A percentile compares a stretch with the other conserved stretches of the same genome.
phyloP scores from a whole-genome alignment of 2,329 filamentous ascomycete genomes.

The Fusarium albidum region DNA sequence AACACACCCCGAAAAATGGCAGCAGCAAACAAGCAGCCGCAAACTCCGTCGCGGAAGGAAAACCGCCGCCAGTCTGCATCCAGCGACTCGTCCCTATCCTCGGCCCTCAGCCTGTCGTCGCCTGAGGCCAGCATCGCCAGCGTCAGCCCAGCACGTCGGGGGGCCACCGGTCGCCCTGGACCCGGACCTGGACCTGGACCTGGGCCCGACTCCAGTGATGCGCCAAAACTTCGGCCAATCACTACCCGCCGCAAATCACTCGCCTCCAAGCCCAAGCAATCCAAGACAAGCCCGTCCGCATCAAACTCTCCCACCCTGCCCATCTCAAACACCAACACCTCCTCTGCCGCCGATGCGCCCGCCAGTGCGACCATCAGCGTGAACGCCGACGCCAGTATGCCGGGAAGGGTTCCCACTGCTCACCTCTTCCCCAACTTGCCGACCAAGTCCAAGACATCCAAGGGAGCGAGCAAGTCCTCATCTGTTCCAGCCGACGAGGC shows the following conservation, averaged over 20 bases:
- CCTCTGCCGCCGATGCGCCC: slow-evolving; percentile 32
- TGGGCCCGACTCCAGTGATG: slow-evolving; percentile 45
- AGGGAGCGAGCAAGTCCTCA: slow-evolving; percentile 41
- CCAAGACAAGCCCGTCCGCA: slow-evolving; percentile 48
- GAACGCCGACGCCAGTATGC: slow-evolving; percentile 49
- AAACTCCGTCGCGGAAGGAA: slow-evolving; percentile 49
- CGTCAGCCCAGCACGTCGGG: slow-evolving; percentile 42
- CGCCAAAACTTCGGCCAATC: slow-evolving; percentile 51
- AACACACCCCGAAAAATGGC: slow-evolving; percentile 40
- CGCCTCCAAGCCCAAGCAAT: slow-evolving; percentile 47
- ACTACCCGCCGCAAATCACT: slow-evolving; percentile 50
- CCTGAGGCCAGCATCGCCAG: slow-evolving; percentile 45
- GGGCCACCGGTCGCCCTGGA: slow-evolving; percentile 34
- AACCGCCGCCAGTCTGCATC: slow-evolving; percentile 48
- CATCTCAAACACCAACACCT: slow-evolving; percentile 24
- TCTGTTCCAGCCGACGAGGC: slow-evolving; percentile 42
- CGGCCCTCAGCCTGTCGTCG: slow-evolving; percentile 50
- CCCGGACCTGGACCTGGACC: slow-evolving; percentile 23
- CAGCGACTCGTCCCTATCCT: slow-evolving; percentile 55
- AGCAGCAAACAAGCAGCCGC: slow-evolving; percentile 34
- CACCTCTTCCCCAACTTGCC: slow-evolving; percentile 45
- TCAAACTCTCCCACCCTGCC: slow-evolving; percentile 41
- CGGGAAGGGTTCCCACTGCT: slow-evolving; percentile 48
- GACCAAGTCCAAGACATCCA: slow-evolving; percentile 40
- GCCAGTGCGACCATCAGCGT: slow-evolving; percentile 37